Conservation (phyloP, 176 grass and related monocot genomes). For the Chloris gayana region DNA sequence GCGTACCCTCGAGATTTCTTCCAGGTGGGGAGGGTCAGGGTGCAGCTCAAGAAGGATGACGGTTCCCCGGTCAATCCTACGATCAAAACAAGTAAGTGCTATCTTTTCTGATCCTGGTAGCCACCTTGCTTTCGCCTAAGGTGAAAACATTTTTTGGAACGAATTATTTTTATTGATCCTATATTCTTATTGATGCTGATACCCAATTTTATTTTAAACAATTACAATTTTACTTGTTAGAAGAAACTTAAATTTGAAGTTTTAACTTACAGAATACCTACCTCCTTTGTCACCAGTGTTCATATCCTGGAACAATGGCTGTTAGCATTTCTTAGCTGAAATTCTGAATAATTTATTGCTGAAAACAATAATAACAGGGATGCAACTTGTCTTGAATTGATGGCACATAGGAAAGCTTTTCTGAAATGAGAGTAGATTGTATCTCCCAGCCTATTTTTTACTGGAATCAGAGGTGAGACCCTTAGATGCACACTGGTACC, state of each 20-base stretch:
- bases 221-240: neutral
- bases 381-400: neutral
- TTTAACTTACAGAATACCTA: neutral
- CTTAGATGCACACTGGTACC: neutral
- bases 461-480: neutral
- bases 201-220: slow-evolving; percentile 5
- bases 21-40: slow-evolving; percentile 89
- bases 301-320: neutral
- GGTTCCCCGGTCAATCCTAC: slow-evolving; percentile 71
- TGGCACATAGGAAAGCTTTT: neutral
- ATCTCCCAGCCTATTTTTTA: neutral
- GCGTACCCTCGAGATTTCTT: slow-evolving; percentile 93
- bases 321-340: neutral
- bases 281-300: neutral
- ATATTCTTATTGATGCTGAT: neutral
- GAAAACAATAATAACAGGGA: neutral
- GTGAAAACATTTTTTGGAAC: neutral
- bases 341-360: neutral
- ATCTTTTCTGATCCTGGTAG: neutral
- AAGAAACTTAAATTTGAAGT: slow-evolving; percentile 20
- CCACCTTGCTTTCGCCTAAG: neutral
- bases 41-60: slow-evolving; percentile 83
- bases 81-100: slow-evolving; percentile 78
- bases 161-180: neutral
- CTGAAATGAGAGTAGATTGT: slow-evolving; percentile 16